These are phyloP conservation scores for Podaxis sp. DNA, from an alignment of 768 basidiomycete species.

Conservation along the genomic window DNA sequence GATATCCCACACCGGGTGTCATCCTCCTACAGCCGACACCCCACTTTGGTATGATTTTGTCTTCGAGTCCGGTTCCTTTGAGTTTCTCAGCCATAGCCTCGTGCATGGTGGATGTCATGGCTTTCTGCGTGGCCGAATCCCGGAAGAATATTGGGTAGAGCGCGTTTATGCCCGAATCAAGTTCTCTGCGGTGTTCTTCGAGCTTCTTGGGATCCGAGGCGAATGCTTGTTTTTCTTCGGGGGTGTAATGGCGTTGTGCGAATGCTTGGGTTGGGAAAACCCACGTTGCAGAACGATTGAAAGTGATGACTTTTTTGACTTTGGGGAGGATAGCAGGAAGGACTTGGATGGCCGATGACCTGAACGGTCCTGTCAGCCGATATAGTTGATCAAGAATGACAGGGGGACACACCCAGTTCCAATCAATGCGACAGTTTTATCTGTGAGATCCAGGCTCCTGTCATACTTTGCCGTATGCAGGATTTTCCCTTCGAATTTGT, in stretches of 20 bases:
- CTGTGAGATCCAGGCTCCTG: slow-evolving; percentile 26
- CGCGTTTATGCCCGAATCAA: slow-evolving; percentile 41
- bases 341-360: slow-evolving; percentile 35
- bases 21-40: slow-evolving; percentile 34
- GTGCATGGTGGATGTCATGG: slow-evolving; percentile 24
- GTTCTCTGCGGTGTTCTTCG: slow-evolving; percentile 39
- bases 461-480: slow-evolving; percentile 37
- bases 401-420: slow-evolving; percentile 33
- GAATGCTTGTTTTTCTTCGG: slow-evolving; percentile 42
- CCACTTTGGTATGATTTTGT: slow-evolving; percentile 36
- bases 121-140: slow-evolving; percentile 34
- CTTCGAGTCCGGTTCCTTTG: slow-evolving; percentile 39
- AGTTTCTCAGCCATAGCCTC: slow-evolving; percentile 43
- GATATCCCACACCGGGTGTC: slow-evolving; percentile 34
- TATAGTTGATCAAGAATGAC: too few relatives aligned
- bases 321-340: slow-evolving; percentile 32
- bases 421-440: slow-evolving; percentile 36
- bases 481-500: slow-evolving; percentile 32
- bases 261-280: slow-evolving; percentile 27
- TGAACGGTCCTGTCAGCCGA: slow-evolving; percentile 6
- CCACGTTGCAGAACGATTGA: slow-evolving; percentile 34
- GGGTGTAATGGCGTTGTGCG: slow-evolving; percentile 32
- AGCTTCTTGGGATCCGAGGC: slow-evolving; percentile 36
- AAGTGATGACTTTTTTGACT: slow-evolving; percentile 35
- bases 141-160: slow-evolving; percentile 29